Conservation (phyloP, 2,329 filamentous ascomycete species). For the Myriosclerotinia curreyana region DNA sequence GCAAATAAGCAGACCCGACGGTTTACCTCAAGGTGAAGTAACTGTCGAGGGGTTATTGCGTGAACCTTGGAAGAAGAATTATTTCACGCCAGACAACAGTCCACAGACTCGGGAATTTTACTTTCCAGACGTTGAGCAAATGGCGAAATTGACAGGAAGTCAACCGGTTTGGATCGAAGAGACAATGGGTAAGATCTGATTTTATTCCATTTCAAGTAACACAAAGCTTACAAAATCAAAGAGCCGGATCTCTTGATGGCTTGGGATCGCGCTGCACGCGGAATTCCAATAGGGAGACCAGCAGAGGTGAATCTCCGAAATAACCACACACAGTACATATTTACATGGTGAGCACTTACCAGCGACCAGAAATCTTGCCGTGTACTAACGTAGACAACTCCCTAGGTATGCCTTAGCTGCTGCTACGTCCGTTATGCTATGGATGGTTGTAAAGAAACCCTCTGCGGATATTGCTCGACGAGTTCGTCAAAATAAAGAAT, state of each 20-base stretch:
- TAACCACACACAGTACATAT: conserved; percentile 97
- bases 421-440: conserved; percentile 92
- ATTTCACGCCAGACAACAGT: conserved; percentile 89
- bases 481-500: conserved; percentile 72
- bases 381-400: conserved; percentile 11
- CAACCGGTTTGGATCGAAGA: conserved; percentile 94
- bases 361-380: not conserved
- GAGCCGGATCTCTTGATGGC: conserved; percentile 75
- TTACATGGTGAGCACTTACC: conserved; percentile 77
- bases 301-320: conserved; percentile 92
- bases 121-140: conserved; percentile 89
- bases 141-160: conserved; percentile 78
- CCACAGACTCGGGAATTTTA: conserved; percentile 85
- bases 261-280: conserved; percentile 72
- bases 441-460: conserved; percentile 89
- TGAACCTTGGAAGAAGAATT: conserved; percentile 94
- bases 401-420: conserved; percentile 78
- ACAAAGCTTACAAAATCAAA: conserved; percentile 39
- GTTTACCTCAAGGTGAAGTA: conserved; percentile 68
- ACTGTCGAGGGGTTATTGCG: conserved; percentile 79
- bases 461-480: conserved; percentile 68
- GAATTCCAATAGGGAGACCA: conserved; percentile 83
- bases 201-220: not conserved
- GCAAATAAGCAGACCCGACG: conserved; percentile 60
- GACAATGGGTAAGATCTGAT: conserved; percentile 70